Evolutionary conservation across 768 basidiomycete genomes (phyloP).

Genomic region (Naganishia vishniacii): DNA sequence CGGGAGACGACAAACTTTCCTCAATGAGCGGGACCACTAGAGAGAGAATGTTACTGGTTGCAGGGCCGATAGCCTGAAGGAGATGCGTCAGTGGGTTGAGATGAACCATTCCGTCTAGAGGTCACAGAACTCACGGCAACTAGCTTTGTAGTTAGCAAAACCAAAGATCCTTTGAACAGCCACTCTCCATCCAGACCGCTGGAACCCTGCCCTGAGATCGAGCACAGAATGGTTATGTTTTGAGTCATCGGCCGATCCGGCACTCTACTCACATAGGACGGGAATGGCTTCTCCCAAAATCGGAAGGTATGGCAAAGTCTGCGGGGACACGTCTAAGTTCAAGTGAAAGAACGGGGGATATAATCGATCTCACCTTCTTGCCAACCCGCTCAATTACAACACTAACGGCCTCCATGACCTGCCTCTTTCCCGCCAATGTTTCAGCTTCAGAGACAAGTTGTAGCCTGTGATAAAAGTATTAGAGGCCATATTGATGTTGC

Average conservation of each 20-base stretch:
- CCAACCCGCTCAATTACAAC: conserved; percentile 44
- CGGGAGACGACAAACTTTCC: conserved; percentile 42
- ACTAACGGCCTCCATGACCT: conserved; percentile 40
- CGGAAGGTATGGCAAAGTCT: conserved; percentile 42
- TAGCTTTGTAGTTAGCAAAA: conserved; percentile 42
- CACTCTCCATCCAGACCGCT: conserved; percentile 45
- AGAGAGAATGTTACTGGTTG: conserved; percentile 30
- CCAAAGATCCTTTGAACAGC: conserved; percentile 47
- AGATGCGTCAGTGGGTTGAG: not conserved
- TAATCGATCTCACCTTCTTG: conserved; percentile 37
- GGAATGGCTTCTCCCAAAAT: conserved; percentile 42
- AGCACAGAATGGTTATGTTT: not conserved
- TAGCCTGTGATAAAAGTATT: conserved; percentile 27
- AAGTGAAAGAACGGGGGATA: no score
- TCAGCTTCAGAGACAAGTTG: conserved; percentile 38
- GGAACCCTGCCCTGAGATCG: conserved; percentile 37
- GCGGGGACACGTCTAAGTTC: not conserved
- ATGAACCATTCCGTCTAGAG: not conserved
- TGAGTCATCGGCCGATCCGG: not conserved
- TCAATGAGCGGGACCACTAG: conserved; percentile 47
- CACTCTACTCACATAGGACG: conserved; percentile 35
- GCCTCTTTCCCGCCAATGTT: conserved; percentile 43
- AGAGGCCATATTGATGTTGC: not conserved
- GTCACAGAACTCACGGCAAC: conserved; percentile 30
- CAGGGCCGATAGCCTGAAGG: conserved; percentile 11